Evolutionary conservation across 1,284 basidiomycete species (phyloP).

Genomic region (Tilletia indica): DNA sequence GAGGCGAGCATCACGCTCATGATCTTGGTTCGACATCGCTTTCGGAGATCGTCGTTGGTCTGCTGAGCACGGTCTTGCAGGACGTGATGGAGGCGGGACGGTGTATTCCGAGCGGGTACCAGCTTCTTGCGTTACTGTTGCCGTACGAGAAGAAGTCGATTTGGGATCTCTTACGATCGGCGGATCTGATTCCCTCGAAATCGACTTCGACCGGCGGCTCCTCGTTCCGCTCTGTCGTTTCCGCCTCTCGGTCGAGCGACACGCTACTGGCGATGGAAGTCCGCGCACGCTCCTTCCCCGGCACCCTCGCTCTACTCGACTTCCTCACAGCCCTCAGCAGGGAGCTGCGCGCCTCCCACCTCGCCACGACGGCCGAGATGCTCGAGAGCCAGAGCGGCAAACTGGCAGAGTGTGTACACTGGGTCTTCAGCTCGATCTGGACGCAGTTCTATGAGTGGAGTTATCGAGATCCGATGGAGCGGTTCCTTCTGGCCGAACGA

Average conservation of each 20-base stretch:
- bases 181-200: neutral
- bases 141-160: neutral
- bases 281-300: neutral
- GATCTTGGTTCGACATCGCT: neutral
- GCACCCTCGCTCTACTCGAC: neutral
- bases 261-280: neutral
- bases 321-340: neutral
- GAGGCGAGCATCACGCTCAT: too few species aligned
- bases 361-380: neutral
- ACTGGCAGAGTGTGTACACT: neutral
- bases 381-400: neutral
- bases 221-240: neutral
- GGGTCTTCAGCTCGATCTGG: slow-evolving; percentile 6
- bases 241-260: neutral
- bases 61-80: neutral
- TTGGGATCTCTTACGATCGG: neutral
- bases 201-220: neutral
- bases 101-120: neutral
- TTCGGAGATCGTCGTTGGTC: neutral
- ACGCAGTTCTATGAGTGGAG: neutral
- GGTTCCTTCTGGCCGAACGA: slow-evolving; percentile 3
- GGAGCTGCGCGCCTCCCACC: neutral
- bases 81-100: neutral
- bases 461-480: neutral
- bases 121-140: neutral